phyloP scores from a whole-genome alignment of 2,329 filamentous ascomycete species.

The Botrytis sinoallii region DNA sequence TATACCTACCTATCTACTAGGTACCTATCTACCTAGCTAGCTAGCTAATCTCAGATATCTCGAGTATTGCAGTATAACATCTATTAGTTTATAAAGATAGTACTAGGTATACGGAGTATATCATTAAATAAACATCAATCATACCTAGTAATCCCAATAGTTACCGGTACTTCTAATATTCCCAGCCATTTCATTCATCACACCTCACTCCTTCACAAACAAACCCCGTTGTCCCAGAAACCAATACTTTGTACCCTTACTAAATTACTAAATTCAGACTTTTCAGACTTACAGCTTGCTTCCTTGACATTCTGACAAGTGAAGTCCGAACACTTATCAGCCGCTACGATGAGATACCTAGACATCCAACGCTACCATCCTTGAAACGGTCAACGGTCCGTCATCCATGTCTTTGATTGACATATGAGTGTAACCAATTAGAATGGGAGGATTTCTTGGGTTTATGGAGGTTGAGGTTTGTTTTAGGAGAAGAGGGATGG shows the following conservation, averaged over 20 bases:
- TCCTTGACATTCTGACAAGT: background rate
- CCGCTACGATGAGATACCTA: background rate
- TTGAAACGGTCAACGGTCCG: background rate
- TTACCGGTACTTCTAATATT: background rate
- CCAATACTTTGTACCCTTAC: background rate
- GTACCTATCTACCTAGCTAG: no score
- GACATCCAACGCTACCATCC: background rate
- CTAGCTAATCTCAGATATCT: no score
- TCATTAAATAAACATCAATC: no score
- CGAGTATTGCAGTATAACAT: background rate
- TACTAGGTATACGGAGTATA: no score
- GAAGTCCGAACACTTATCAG: background rate
- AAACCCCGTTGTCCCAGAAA: background rate
- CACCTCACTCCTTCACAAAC: background rate
- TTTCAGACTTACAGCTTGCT: background rate
- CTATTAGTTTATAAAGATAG: background rate
- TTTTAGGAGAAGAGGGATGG: no score
- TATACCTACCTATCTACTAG: no score
- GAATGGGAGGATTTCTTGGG: background rate
- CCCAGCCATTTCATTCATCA: background rate
- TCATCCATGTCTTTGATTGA: background rate
- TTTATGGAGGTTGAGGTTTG: no score
- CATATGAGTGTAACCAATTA: background rate
- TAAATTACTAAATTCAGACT: background rate
- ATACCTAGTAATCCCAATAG: no score